Conservation (phyloP, 768 basidiomycete species). For the Candolleomyces aberdarensis region DNA sequence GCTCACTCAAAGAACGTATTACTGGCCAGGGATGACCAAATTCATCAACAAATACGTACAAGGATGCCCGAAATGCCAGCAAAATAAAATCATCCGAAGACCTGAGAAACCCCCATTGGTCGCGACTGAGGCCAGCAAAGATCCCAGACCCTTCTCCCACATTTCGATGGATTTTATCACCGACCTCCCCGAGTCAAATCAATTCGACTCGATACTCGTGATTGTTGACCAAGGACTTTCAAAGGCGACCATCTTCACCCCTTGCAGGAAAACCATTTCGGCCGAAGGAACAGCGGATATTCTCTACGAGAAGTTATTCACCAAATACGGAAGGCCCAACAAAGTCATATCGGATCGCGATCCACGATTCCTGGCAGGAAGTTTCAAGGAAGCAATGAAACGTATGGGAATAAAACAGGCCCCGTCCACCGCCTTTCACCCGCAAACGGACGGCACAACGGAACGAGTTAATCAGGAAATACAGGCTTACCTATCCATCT, state of each 20-base stretch:
- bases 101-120: neutral
- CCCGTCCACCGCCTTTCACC: conserved; percentile 12
- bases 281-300: neutral
- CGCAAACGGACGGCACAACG: conserved; percentile 4
- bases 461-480: conserved; percentile 12
- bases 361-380: conserved; percentile 12
- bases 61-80: neutral
- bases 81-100: neutral
- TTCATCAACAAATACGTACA: neutral
- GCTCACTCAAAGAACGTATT: conserved; percentile 1
- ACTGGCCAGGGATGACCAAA: neutral
- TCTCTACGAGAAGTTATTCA: neutral
- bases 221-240: conserved; percentile 23
- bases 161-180: conserved; percentile 16
- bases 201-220: conserved; percentile 18
- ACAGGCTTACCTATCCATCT: conserved; percentile 5
- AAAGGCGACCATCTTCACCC: conserved; percentile 22
- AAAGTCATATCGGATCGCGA: conserved; percentile 16
- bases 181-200: conserved; percentile 10
- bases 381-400: conserved; percentile 12
- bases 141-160: conserved; percentile 5
- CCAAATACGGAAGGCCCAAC: conserved; percentile 6
- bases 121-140: neutral
- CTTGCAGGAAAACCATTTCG: conserved; percentile 12
- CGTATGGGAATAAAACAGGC: conserved; percentile 8